Evolutionary conservation across 352 stramenopile genomes (phyloP).

Genomic region (Phytophthora palmivora): DNA sequence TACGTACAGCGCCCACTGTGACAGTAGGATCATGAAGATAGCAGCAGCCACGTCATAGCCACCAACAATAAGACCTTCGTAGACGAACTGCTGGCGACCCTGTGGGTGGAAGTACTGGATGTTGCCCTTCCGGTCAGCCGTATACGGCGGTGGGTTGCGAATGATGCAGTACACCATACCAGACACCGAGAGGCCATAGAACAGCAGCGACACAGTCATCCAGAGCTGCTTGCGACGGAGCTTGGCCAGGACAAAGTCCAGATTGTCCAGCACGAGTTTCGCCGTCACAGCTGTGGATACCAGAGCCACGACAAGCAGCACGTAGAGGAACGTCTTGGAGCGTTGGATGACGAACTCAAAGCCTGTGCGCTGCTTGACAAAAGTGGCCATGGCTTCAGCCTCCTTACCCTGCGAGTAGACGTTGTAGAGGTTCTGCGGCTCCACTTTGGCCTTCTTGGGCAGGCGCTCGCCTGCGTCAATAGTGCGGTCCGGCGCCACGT

Average conservation of each 20-base stretch:
- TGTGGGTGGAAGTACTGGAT: conserved; percentile 90
- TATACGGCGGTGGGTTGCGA: conserved; percentile 79
- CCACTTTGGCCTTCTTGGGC: conserved; percentile 61
- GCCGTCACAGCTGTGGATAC: conserved; percentile 44
- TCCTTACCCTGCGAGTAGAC: conserved; percentile 79
- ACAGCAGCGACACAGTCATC: conserved; percentile 89
- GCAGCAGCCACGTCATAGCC: conserved; percentile 72
- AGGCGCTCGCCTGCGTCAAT: conserved; percentile 56
- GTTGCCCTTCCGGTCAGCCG: conserved; percentile 76
- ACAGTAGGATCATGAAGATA: conserved; percentile 79
- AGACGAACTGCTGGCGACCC: conserved; percentile 83
- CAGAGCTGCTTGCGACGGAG: conserved; percentile 84
- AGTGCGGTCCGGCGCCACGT: conserved; percentile 69
- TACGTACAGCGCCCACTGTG: conserved; percentile 85
- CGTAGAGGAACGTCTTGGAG: conserved; percentile 78
- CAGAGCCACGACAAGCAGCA: conserved; percentile 42
- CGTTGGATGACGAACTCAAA: conserved; percentile 78
- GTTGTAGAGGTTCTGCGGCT: conserved; percentile 74
- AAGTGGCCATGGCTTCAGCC: conserved; percentile 70
- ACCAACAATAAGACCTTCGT: conserved; percentile 85
- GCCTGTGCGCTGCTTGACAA: conserved; percentile 85
- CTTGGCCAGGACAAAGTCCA: conserved; percentile 76
- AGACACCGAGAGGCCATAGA: conserved; percentile 88
- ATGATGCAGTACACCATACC: conserved; percentile 93
- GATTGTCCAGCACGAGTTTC: conserved; percentile 70